These are phyloP conservation scores for Ottelia alismoides DNA, from an alignment of 106 monocot species.

Conservation along the genomic window DNA sequence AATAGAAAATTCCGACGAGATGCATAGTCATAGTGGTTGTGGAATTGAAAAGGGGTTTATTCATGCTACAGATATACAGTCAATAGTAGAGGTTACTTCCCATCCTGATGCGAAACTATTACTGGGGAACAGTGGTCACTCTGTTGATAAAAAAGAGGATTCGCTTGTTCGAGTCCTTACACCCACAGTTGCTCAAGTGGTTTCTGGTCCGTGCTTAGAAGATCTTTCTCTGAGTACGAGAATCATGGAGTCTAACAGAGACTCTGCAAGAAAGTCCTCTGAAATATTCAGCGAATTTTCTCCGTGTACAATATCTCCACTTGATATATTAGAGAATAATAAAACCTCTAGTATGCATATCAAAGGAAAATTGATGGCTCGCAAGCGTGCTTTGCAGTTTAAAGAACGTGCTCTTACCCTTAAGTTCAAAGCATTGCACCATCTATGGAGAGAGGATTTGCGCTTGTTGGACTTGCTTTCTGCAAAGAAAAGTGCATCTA, in stretches of 20 bases:
- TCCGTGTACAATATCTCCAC: conserved; percentile 1
- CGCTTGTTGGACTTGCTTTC: conserved; percentile 33
- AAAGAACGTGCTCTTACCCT: conserved; percentile 54
- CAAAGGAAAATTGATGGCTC: conserved; percentile 27
- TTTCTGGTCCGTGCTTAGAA: no score
- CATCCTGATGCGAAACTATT: no score
- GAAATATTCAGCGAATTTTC: conserved; percentile 19
- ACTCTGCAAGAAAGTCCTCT: conserved; percentile 24
- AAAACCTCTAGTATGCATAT: conserved; percentile 23
- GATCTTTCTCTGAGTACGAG: no score
- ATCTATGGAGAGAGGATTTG: conserved; percentile 80
- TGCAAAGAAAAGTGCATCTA: conserved; percentile 36
- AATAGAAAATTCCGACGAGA: no score
- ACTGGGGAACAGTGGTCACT: no score
- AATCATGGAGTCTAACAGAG: conserved; percentile 34
- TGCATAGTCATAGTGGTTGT: no score
- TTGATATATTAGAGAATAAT: conserved; percentile 9
- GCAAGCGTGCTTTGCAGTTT: conserved; percentile 33
- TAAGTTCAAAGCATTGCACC: conserved; percentile 48
- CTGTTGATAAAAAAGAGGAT: no score
- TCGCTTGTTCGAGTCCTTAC: no score
- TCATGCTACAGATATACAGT: no score
- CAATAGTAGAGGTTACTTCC: no score
- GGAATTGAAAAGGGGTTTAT: no score
- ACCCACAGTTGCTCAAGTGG: no score